These are phyloP conservation scores for Mycena haematopus DNA, from an alignment of 768 basidiomycete species.

Conservation along the genomic window DNA sequence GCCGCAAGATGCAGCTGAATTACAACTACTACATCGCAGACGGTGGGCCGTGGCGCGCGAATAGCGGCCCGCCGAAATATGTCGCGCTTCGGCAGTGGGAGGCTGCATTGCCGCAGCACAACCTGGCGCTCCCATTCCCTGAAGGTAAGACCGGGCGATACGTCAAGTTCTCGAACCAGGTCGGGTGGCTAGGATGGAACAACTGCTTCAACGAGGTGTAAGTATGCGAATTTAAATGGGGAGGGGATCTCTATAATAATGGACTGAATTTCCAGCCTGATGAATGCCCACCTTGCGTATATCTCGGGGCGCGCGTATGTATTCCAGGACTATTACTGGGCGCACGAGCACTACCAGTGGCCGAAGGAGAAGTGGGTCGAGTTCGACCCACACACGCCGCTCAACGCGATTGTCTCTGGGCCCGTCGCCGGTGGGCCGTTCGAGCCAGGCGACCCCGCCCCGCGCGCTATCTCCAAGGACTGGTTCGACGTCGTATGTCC, in stretches of 20 bases:
- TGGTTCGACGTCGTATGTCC: conserved; percentile 58
- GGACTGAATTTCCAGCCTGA: too few species aligned
- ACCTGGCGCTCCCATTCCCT: conserved; percentile 50
- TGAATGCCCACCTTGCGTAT: conserved; percentile 8
- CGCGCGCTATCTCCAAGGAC: conserved; percentile 49
- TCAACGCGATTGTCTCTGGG: conserved; percentile 48
- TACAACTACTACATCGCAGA: neutral
- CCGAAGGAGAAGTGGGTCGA: conserved; percentile 8
- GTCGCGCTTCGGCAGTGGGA: conserved; percentile 44
- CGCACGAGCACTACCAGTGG: conserved; percentile 34
- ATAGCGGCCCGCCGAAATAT: conserved; percentile 42
- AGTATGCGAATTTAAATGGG: too few species aligned
- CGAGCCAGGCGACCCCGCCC: conserved; percentile 44
- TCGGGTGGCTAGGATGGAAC: conserved; percentile 40
- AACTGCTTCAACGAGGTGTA: too few species aligned
- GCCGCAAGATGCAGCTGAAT: neutral
- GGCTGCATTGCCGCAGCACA: conserved; percentile 53
- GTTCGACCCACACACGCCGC: conserved; percentile 2
- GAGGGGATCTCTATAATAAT: too few species aligned
- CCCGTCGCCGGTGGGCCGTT: conserved; percentile 53
- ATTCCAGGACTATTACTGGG: conserved; percentile 5
- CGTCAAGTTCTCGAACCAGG: conserved; percentile 51
- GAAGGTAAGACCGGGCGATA: conserved; percentile 47
- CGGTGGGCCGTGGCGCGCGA: neutral
- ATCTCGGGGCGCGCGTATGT: conserved; percentile 3